Evolutionary conservation across 768 basidiomycete species (phyloP).

Genomic region (Trametes cubensis): DNA sequence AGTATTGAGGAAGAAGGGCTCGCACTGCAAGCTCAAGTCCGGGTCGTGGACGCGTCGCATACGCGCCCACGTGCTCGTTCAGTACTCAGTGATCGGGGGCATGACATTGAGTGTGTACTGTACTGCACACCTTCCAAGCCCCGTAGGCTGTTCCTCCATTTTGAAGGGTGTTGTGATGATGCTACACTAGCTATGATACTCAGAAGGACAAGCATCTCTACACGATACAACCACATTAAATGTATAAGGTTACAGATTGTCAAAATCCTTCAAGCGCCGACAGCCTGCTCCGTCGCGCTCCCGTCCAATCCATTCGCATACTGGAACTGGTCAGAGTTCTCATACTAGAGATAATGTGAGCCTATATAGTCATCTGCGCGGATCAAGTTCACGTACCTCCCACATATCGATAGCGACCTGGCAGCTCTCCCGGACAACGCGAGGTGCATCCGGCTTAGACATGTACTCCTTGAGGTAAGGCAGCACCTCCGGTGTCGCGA

Average conservation of each 20-base stretch:
- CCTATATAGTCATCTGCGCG: background rate
- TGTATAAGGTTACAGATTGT: constrained; percentile 1
- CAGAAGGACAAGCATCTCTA: background rate
- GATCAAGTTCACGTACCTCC: constrained; percentile 56
- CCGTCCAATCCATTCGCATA: constrained; percentile 61
- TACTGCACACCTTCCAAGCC: too few relatives aligned
- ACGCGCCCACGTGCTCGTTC: too few relatives aligned
- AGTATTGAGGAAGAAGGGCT: too few relatives aligned
- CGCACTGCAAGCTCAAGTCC: too few relatives aligned
- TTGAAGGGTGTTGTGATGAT: too few relatives aligned
- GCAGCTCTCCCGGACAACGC: constrained; percentile 94
- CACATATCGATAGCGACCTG: constrained; percentile 97
- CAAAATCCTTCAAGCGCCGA: constrained; percentile 28
- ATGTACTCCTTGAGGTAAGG: constrained; percentile 87
- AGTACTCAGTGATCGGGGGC: too few relatives aligned
- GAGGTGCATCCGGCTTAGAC: constrained; percentile 73
- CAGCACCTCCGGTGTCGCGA: constrained; percentile 90
- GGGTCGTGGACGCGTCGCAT: too few relatives aligned
- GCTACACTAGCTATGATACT: too few relatives aligned
- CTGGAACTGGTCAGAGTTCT: constrained; percentile 81
- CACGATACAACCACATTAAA: constrained; percentile 1
- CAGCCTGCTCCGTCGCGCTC: constrained; percentile 17
- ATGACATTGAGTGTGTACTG: too few relatives aligned
- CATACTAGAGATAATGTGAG: constrained; percentile 51
- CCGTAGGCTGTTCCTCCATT: too few relatives aligned